These are phyloP conservation scores for Fagus crenata DNA, from an alignment of 306 rosid species.

Conservation along the genomic window DNA sequence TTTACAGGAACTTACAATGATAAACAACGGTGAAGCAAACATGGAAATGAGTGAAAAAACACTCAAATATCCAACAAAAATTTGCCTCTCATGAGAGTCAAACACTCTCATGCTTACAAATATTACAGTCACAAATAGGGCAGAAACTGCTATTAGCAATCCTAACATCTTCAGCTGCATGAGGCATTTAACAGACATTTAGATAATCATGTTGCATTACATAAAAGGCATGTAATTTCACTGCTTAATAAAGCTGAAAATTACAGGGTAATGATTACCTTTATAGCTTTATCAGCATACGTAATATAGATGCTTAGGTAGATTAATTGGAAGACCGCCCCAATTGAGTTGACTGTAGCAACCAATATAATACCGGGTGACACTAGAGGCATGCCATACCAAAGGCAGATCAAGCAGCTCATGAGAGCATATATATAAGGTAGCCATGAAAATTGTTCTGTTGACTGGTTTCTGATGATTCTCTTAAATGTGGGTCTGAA, in stretches of 20 bases:
- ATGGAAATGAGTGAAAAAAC: conserved; percentile 42
- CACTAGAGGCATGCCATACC: conserved; percentile 37
- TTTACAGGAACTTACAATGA: conserved; percentile 34
- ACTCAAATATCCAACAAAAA: conserved; percentile 37
- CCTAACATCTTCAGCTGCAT: conserved; percentile 44
- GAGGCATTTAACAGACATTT: not conserved
- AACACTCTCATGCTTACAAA: conserved; percentile 24
- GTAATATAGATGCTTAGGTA: conserved; percentile 35
- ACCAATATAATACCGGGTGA: conserved; percentile 34
- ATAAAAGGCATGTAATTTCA: not conserved
- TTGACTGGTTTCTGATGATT: conserved; percentile 42
- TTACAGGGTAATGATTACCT: conserved; percentile 9
- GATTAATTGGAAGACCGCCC: conserved; percentile 37
- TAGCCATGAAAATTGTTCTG: conserved; percentile 46
- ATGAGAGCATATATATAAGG: conserved; percentile 44
- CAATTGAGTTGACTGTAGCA: conserved; percentile 44
- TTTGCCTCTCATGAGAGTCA: conserved; percentile 25
- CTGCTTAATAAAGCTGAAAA: not conserved
- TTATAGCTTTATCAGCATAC: conserved; percentile 22
- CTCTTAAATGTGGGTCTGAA: conserved; percentile 45
- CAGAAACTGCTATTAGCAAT: conserved; percentile 24
- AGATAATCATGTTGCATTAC: not conserved
- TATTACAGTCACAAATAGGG: conserved; percentile 23
- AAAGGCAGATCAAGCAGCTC: conserved; percentile 45
- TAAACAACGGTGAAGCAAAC: conserved; percentile 46